A percentile compares a stretch with the other conserved stretches of the same genome.
phyloP scores from a whole-genome alignment of 257 asterid species.

The Penstemon eatonii region DNA sequence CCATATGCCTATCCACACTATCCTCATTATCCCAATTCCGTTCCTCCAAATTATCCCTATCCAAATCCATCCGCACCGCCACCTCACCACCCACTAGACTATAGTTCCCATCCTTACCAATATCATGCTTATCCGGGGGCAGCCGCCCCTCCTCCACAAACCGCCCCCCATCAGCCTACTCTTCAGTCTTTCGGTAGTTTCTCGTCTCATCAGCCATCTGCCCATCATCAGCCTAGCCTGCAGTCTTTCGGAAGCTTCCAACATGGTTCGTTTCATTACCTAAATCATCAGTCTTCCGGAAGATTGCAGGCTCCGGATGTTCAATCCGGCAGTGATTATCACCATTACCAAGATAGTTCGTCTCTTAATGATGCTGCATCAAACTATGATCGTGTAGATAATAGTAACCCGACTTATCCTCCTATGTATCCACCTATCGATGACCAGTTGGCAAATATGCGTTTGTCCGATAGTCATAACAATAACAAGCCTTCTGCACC shows the following conservation, averaged over 20 bases:
- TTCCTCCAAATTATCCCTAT: constrained; percentile 43
- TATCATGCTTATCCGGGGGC: constrained; percentile 42
- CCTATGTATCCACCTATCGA: constrained; percentile 71
- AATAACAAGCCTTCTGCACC: constrained; percentile 39
- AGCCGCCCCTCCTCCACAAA: constrained; percentile 26
- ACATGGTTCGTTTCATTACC: constrained; percentile 41
- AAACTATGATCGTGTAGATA: constrained; percentile 38
- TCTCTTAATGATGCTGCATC: constrained; percentile 32
- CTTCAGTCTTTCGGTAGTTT: constrained; percentile 48
- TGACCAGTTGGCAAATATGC: constrained; percentile 54
- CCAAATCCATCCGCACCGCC: constrained; percentile 37
- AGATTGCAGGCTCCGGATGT: constrained; percentile 42
- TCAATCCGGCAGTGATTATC: constrained; percentile 35
- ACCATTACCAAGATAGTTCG: constrained; percentile 44
- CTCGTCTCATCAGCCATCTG: neutral
- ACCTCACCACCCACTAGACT: constrained; percentile 40
- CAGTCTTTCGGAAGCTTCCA: constrained; percentile 51
- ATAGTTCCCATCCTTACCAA: constrained; percentile 46
- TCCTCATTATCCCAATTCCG: constrained; percentile 53
- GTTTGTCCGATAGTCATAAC: constrained; percentile 42
- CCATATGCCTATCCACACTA: constrained; percentile 50
- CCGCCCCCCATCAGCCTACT: constrained; percentile 37
- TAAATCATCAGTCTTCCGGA: constrained; percentile 51
- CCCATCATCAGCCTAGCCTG: constrained; percentile 37
- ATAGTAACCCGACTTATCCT: constrained; percentile 40